Conservation (phyloP, 202 grass and related monocot genomes). For the Carex arenaria region DNA sequence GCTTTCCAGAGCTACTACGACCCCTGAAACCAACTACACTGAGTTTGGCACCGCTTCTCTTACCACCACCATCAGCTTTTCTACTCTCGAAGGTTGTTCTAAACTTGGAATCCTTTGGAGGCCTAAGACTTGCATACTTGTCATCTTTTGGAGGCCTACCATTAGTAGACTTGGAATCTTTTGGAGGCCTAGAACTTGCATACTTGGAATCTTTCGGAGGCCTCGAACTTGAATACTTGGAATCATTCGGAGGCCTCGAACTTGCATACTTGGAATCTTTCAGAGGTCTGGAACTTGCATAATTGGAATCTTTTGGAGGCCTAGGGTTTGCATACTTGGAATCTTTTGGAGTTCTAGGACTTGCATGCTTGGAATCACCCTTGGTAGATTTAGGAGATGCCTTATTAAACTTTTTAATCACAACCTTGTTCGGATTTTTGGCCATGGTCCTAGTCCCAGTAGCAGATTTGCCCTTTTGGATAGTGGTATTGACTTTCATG, state of each 20-base stretch:
- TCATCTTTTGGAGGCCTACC: slow-evolving; percentile 5
- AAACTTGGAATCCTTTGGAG: slow-evolving; percentile 17
- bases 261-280: background rate
- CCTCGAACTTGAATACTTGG: slow-evolving; percentile 3
- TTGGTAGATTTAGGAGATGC: slow-evolving; percentile 22
- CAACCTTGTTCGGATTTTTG: slow-evolving; percentile 31
- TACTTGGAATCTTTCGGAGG: background rate
- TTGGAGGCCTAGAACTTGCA: slow-evolving; percentile 19
- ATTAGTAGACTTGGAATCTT: slow-evolving; percentile 31
- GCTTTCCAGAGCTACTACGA: slow-evolving; percentile 78
- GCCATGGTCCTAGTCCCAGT: background rate
- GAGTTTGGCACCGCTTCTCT: slow-evolving; percentile 37
- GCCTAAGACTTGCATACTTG: slow-evolving; percentile 18
- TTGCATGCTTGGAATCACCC: background rate
- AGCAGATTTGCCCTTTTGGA: slow-evolving; percentile 16
- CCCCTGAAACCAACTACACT: slow-evolving; percentile 90
- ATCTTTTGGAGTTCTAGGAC: no score
- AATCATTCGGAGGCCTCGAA: background rate
- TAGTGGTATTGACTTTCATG: slow-evolving; percentile 18
- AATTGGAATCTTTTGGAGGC: background rate
- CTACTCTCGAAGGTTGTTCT: slow-evolving; percentile 26
- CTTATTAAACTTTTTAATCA: slow-evolving; percentile 48
- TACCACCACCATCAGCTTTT: slow-evolving; percentile 35
- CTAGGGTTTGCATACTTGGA: background rate
- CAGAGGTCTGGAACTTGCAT: no score